Conservation (phyloP, 2,329 filamentous ascomycete species). For the Neonectria hederae region DNA sequence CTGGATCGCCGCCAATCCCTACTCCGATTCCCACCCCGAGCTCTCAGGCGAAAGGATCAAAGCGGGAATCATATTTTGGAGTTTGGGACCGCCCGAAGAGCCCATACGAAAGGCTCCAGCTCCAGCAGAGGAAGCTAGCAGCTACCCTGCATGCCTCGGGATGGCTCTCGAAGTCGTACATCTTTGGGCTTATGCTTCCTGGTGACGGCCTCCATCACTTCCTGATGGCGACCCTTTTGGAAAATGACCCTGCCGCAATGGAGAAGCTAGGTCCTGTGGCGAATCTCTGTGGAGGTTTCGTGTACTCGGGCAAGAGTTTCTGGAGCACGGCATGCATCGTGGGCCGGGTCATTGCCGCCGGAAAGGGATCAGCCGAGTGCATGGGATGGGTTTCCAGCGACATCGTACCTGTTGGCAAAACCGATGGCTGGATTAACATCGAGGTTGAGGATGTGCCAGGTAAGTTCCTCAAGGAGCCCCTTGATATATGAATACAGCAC, state of each 20-base stretch:
- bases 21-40: slow-evolving; percentile 49
- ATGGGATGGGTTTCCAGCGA: slow-evolving; percentile 76
- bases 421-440: slow-evolving; percentile 68
- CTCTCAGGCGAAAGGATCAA: slow-evolving; percentile 46
- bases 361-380: slow-evolving; percentile 69
- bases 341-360: slow-evolving; percentile 71
- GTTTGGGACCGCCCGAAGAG: slow-evolving; percentile 49
- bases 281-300: slow-evolving; percentile 71
- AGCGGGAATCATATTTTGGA: slow-evolving; percentile 59
- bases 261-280: slow-evolving; percentile 67
- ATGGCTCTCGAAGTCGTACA: slow-evolving; percentile 74
- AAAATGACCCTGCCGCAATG: slow-evolving; percentile 70
- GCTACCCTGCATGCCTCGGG: slow-evolving; percentile 67
- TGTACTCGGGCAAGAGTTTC: slow-evolving; percentile 71
- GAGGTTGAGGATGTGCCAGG: slow-evolving; percentile 63
- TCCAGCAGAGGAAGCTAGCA: slow-evolving; percentile 63
- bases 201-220: slow-evolving; percentile 71
- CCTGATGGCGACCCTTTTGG: slow-evolving; percentile 72
- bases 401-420: slow-evolving; percentile 60
- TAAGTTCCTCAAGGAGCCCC: slow-evolving; percentile 43
- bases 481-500: neutral
- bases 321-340: slow-evolving; percentile 75
- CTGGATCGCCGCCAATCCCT: slow-evolving; percentile 40
- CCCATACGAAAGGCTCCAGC: slow-evolving; percentile 46
- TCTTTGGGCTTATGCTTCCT: slow-evolving; percentile 72